Base-by-base conservation (phyloP, 2,329 filamentous ascomycete species). In the Fusarium abutilonis region DNA sequence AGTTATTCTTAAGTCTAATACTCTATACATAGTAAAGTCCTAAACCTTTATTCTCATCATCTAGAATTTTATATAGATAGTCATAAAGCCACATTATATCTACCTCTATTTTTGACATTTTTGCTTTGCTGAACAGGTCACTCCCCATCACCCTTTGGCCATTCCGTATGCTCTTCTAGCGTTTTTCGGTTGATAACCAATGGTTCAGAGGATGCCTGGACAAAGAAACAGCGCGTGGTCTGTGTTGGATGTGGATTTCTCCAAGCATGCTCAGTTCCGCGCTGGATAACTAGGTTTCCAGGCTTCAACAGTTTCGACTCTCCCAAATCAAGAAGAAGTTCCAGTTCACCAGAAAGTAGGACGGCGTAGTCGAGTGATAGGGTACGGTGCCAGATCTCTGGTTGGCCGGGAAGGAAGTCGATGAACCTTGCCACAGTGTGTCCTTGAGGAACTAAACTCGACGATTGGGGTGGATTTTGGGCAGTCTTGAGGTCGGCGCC, bases 221-320 rank as follows among this genome's bases (percentile, higher is more conserved):
- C 17, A 8, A 21, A 21, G 17, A 38, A 38, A 14, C 35, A 38
- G 17, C 35, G 35, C 15, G 35, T 17, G 6, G 35, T 38, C 14
- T 21, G 17, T 6, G 15, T 36, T 13, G 34, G 5, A 9, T 36
- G 15, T 9, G 34, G 15, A 19, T 45, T 45, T n/a, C 17, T 46
- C 43, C 43, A 46, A 7, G 29, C 19, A 35, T 46, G 43, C 14
- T 36, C 19, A 14, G 43, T 46, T n/a, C 43, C 43, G 6, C 43
- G 19, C 43, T 36, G 43, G n/a, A 46, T 23, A 7, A 36, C 21
- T 4, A 46, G 43, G 14, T 46, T 32, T n/a, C 43, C 43, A n/a
- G 43, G 31, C 2, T 28, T 26, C 11, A 46, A 10, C 13, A 36
- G 19, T 9, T 9, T 23, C 2, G 43, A 26, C 13, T 46, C 43